Evolutionary conservation across 1,139 yeast species (phyloP).

Genomic region (Kodamaea sp.): DNA sequence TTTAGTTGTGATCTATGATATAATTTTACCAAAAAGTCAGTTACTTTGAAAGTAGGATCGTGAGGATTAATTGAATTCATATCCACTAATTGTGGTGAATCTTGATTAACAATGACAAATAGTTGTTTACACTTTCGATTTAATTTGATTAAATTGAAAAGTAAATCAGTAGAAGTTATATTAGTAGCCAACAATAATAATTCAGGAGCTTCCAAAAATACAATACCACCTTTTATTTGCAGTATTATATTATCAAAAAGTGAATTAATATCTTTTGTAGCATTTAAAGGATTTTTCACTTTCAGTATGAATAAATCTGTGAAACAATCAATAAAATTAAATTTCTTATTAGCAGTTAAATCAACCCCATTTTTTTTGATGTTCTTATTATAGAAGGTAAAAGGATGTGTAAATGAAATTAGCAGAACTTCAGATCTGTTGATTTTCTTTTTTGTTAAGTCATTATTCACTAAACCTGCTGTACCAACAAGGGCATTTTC

Average conservation of each 20-base stretch:
- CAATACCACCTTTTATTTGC: constrained; percentile 16
- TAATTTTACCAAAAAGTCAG: constrained; percentile 47
- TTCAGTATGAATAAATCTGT: constrained; percentile 34
- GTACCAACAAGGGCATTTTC: constrained; percentile 45
- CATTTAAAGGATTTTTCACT: constrained; percentile 22
- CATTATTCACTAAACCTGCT: constrained; percentile 34
- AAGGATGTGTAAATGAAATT: constrained; percentile 43
- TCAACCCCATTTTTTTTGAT: constrained; percentile 47
- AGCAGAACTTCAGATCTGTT: constrained; percentile 33
- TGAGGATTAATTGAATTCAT: constrained; percentile 22
- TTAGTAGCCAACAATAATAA: constrained; percentile 43
- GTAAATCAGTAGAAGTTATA: constrained; percentile 29
- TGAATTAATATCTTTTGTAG: constrained; percentile 12
- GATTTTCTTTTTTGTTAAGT: constrained; percentile 21
- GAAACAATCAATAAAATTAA: constrained; percentile 46
- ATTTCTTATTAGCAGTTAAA: constrained; percentile 23
- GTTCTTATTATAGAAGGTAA: constrained; percentile 32
- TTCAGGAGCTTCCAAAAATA: constrained; percentile 50
- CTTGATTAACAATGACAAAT: constrained; percentile 33
- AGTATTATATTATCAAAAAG: constrained; percentile 23
- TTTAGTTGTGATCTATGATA: constrained; percentile 49
- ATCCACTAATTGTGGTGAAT: constrained; percentile 39
- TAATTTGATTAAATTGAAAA: constrained; percentile 33
- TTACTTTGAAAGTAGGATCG: constrained; percentile 36
- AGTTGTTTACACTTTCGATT: constrained; percentile 34